These are phyloP conservation scores for Blastobotrys malaysiensis DNA, from an alignment of 1,139 yeast genomes.

Conservation along the genomic window DNA sequence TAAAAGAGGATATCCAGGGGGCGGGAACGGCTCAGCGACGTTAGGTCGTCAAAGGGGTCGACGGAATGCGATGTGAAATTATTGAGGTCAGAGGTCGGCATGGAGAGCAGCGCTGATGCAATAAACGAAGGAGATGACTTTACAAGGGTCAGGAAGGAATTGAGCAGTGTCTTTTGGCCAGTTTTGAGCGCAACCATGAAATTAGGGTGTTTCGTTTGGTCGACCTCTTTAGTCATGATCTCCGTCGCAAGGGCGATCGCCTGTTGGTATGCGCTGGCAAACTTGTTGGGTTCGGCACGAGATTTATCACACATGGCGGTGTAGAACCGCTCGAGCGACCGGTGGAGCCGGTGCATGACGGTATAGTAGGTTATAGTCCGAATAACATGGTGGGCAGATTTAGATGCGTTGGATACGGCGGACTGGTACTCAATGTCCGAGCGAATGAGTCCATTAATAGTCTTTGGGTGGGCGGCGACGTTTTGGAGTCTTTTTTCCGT, in stretches of 20 bases:
- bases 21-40: conserved; percentile 25
- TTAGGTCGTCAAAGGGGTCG: conserved; percentile 27
- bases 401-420: conserved; percentile 15
- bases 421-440: conserved; percentile 19
- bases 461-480: not conserved
- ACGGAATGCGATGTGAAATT: conserved; percentile 17
- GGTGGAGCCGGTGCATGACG: conserved; percentile 22
- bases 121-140: conserved; percentile 35
- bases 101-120: conserved; percentile 28
- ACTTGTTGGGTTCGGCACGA: conserved; percentile 23
- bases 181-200: conserved; percentile 20
- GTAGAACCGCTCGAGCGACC: conserved; percentile 19
- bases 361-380: conserved; percentile 23
- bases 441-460: conserved; percentile 21
- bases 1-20: conserved; percentile 32
- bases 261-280: conserved; percentile 24
- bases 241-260: conserved; percentile 24
- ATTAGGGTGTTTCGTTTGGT: conserved; percentile 14
- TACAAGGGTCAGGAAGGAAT: conserved; percentile 31
- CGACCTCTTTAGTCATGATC: conserved; percentile 20
- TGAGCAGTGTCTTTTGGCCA: conserved; percentile 28
- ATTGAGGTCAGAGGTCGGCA: conserved; percentile 24
- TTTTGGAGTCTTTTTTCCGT: not conserved
- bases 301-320: conserved; percentile 14
- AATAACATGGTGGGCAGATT: conserved; percentile 21